Evolutionary conservation across 805 yeast genomes (phyloP), one percentile per base, ranked within the genome.

Genomic region (Candida montana): DNA sequence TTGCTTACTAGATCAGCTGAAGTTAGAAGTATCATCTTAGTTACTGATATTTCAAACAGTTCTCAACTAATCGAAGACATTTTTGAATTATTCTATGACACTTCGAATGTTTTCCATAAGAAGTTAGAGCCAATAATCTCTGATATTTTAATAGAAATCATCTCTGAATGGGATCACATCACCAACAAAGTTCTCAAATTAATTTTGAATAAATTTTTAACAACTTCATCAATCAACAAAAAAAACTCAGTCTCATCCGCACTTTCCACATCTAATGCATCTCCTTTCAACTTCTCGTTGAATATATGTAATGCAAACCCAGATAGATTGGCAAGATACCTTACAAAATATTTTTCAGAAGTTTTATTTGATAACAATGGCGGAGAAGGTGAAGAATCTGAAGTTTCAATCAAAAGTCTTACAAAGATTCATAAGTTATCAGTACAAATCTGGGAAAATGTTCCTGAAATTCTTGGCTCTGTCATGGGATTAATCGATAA

Each of bases 311-410:
- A 77, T 43, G 66, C 77, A 1, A 84, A 85, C 50, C 59, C 79
- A 1, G 95, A 84, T 47, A 70, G 88, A 46, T 70, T 89, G 72
- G 76, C 91, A 13, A 73, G 95, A 48, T 77, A 78, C 46, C 67
- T 86, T 27, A 83, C 95, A 3, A 89, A 81, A 55, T 82, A 81
- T 50, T 84, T 87, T 48, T 81, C 95, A 0, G 95, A 88, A 52
- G 69, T 79, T 45, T 58, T 88, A 9, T 80, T 80, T 52, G 83
- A 58, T 31, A 42, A 36, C 32, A 50, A 50, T 35, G 61, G 59
- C 13, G 58, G 55, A 16, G 53, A 48, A 18, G 61, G 59, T n/a
- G 58, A 55, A n/a, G 53, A 49, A 15, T 50, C 47, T 10, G 45
- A 36, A 45, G 47, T 29, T 36, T 49, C 42, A 21, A 42, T 63